These are phyloP conservation scores for Persicaria tinctoria DNA, from an alignment of 148 eudicot species.

Conservation along the genomic window DNA sequence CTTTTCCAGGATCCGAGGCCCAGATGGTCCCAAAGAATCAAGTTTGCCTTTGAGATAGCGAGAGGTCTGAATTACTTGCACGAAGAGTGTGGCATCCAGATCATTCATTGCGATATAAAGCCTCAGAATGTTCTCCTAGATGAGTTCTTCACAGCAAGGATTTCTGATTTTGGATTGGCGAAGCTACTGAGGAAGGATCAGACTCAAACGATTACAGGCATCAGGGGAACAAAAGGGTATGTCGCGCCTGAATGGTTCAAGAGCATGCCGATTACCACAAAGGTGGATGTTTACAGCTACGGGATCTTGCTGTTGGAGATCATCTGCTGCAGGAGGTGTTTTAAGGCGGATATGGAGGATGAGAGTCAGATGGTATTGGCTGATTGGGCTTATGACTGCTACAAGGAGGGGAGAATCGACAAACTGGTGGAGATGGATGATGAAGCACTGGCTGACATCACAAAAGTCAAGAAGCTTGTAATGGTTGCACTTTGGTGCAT, in stretches of 20 bases:
- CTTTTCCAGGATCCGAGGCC: conserved; percentile 30
- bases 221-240: conserved; percentile 72
- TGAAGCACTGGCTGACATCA: conserved; percentile 13
- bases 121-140: conserved; percentile 60
- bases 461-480: conserved; percentile 12
- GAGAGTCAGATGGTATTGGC: conserved; percentile 23
- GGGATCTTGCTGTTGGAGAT: conserved; percentile 46
- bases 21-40: conserved; percentile 28
- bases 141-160: conserved; percentile 33
- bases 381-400: conserved; percentile 43
- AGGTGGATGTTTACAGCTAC: conserved; percentile 54
- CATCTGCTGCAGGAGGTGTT: conserved; percentile 26
- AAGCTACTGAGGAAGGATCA: conserved; percentile 43
- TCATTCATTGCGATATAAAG: conserved; percentile 69
- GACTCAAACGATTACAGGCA: conserved; percentile 37
- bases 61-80: conserved; percentile 43
- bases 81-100: conserved; percentile 52
- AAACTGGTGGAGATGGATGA: conserved; percentile 11
- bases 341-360: conserved; percentile 11
- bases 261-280: conserved; percentile 37
- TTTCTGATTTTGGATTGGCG: conserved; percentile 59
- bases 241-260: conserved; percentile 83
- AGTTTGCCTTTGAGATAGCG: conserved; percentile 26
- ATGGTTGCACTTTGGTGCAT: conserved; percentile 38
- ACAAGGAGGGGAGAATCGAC: conserved; percentile 14